Conservation (phyloP, 129 eudicot species). For the Mikania micrantha region DNA sequence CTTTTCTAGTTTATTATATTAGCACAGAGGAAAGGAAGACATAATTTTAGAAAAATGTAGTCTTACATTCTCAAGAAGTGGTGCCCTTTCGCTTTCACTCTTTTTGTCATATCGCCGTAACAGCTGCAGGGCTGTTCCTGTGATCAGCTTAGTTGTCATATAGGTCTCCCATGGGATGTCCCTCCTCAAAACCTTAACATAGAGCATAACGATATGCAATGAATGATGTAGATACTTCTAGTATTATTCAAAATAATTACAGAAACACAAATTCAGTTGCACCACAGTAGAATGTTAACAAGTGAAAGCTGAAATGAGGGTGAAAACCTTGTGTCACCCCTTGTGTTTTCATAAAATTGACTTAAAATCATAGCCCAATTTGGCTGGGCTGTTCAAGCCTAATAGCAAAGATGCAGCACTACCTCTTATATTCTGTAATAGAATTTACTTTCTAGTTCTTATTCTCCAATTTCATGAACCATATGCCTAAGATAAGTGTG, state of each 20-base stretch:
- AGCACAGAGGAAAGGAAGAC: not conserved
- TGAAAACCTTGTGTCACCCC: not conserved
- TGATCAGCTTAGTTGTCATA: slow-evolving; percentile 77
- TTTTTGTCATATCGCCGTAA: slow-evolving; percentile 75
- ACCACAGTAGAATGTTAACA: not conserved
- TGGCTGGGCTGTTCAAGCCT: not conserved
- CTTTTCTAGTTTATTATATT: not conserved
- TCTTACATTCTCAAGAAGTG: slow-evolving; percentile 66
- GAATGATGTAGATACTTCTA: not conserved
- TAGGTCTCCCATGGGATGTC: slow-evolving; percentile 94
- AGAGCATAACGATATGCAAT: slow-evolving; percentile 1
- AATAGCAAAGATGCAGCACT: not conserved
- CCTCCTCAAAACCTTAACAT: slow-evolving; percentile 57
- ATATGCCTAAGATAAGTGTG: not conserved
- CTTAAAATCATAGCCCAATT: not conserved
- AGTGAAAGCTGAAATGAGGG: not conserved
- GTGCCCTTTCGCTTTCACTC: slow-evolving; percentile 49
- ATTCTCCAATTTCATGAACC: not conserved
- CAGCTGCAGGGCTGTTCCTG: slow-evolving; percentile 72
- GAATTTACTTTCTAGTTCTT: not conserved
- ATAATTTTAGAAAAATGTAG: not conserved
- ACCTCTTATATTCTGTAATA: not conserved
- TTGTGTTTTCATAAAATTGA: not conserved
- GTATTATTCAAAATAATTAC: not conserved
- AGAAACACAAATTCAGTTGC: slow-evolving; percentile 9